Percentiles rank a stretch among this genome's conserved stretches.
phyloP scores from a whole-genome alignment of 129 eudicot species.

The Silybum marianum region DNA sequence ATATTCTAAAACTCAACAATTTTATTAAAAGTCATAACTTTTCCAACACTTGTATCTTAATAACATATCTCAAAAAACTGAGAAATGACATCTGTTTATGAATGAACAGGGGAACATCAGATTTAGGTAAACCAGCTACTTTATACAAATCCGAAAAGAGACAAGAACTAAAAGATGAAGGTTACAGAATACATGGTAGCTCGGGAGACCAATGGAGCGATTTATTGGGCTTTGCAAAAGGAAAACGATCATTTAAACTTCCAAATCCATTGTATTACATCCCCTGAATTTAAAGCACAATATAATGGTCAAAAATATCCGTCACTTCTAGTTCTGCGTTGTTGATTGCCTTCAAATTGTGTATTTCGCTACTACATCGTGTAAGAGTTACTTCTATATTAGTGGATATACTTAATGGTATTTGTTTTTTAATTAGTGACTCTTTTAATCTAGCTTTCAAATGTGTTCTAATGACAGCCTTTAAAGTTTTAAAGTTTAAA shows the following conservation, averaged over 20 bases:
- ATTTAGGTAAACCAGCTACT: conserved; percentile 62
- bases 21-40: background rate
- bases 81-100: conserved; percentile 6
- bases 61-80: background rate
- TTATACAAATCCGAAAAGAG: conserved; percentile 81
- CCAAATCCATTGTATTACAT: conserved; percentile 86
- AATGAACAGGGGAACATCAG: conserved; percentile 58
- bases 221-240: conserved; percentile 66
- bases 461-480: background rate
- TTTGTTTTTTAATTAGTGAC: background rate
- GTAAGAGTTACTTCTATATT: background rate
- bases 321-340: conserved; percentile 4
- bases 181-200: conserved; percentile 70
- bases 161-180: conserved; percentile 60
- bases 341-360: conserved; percentile 12
- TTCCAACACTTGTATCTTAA: background rate
- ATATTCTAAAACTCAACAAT: background rate
- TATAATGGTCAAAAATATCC: background rate
- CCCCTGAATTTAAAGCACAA: conserved; percentile 33
- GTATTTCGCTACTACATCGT: background rate
- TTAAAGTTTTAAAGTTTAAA: background rate
- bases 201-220: conserved; percentile 99
- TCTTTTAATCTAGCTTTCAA: background rate
- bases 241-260: conserved; percentile 76
- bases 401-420: background rate